Evolutionary conservation across 768 basidiomycete species (phyloP), one percentile per base, ranked within the genome.

Genomic region (Sarcodon sp.): DNA sequence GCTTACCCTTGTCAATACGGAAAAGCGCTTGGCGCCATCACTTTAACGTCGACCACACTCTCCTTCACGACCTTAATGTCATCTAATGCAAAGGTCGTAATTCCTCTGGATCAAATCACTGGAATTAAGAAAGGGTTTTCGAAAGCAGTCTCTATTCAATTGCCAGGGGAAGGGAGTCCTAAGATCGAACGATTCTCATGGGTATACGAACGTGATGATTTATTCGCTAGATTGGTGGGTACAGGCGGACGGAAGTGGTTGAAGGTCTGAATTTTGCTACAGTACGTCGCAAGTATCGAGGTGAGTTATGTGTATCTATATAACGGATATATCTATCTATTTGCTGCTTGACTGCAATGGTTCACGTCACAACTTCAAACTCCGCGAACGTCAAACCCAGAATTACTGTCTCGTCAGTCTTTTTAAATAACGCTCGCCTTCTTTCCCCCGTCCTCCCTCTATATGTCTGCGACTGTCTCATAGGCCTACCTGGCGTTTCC

Each of bases 151-250:
- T 57, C 64, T 11, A 58, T 85, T 18, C 59, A 60, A 41, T 80
- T 74, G 72, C 50, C 47, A 35, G 57, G 64, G 4, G 62, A 65
- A 12, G 66, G 58, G 10, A 60, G 58, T 33, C 68, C 68, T 49
- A 68, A 62, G 47, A 73, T 75, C 47, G 79, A 76, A 46, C 74
- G 62, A 53, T 81, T 84, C 55, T 51, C 63, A 13, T 80, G 78
- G 76, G 69, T 83, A 35, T 74, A 73, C 33, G 67, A 64, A 21
- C 72, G 81, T 5, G 79, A 84, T 59, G 81, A 83, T 43, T 58
- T 84, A 13, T 83, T 85, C 59, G 77, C 77, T 39, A 62, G 80
- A 50, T 68, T 85, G 10, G 68, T 83, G 13, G 76, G 76, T 12
- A 60, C 63, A 53, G 69, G 70, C 31, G 72, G 71, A 16, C 63